These are phyloP conservation scores for Carpinus fangiana DNA, from an alignment of 306 rosid species.

Conservation along the genomic window DNA sequence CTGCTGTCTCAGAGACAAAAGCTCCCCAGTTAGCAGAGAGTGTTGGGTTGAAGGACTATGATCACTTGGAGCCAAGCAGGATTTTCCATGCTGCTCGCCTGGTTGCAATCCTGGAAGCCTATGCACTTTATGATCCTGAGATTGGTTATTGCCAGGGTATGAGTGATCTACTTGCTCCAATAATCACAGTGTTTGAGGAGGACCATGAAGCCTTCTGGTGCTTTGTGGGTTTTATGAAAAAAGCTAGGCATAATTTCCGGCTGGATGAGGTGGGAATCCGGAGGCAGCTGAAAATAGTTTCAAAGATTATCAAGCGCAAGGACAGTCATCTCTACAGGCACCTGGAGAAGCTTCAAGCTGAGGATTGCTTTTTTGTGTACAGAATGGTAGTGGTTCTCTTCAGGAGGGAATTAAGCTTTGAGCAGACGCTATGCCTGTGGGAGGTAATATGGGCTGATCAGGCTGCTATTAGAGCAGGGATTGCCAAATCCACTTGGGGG, in stretches of 20 bases:
- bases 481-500: conserved; percentile 92
- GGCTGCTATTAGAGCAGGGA: conserved; percentile 91
- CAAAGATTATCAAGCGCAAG: conserved; percentile 79
- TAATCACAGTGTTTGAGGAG: conserved; percentile 69
- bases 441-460: conserved; percentile 99
- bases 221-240: conserved; percentile 97
- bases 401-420: conserved; percentile 87
- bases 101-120: conserved; percentile 96
- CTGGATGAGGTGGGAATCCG: conserved; percentile 95
- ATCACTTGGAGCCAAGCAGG: conserved; percentile 77
- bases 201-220: conserved; percentile 99
- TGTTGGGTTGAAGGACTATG: conserved; percentile 91
- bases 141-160: conserved; percentile 99
- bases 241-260: conserved; percentile 96
- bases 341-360: conserved; percentile 91
- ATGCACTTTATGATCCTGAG: conserved; percentile 91
- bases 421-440: conserved; percentile 94
- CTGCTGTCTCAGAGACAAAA: conserved; percentile 58
- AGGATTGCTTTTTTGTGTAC: conserved; percentile 96
- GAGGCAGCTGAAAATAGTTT: conserved; percentile 81
- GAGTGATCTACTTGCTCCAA: conserved; percentile 97
- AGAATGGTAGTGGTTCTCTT: conserved; percentile 97
- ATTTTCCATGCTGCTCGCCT: conserved; percentile 88
- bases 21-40: conserved; percentile 73
- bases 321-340: conserved; percentile 88